Evolutionary conservation across 2,329 filamentous ascomycete genomes (phyloP), one percentile per base, ranked within the genome.

Genomic region (Dothidotthia symphoricarpi): DNA sequence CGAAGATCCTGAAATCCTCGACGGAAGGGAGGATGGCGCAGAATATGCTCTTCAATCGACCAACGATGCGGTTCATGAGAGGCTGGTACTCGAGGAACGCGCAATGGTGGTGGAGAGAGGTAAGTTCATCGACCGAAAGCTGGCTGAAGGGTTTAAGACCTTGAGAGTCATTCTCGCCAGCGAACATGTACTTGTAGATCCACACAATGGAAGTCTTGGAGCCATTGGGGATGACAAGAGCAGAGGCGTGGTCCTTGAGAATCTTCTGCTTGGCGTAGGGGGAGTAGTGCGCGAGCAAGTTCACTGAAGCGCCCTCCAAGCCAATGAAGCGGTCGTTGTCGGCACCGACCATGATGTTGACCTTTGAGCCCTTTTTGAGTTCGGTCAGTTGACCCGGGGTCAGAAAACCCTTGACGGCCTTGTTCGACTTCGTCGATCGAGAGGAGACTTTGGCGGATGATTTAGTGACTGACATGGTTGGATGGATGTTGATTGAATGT

Each of bases 101-200:
- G 16, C 38, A 38, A 24, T 57, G 52, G 13, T 34, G 28, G 25
- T 48, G 53, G 14, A 56, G 30, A 8, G 30, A n/a, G 27, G 50
- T 27, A 7, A 59, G 46, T 9, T 44, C 25, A 10, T 41, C 22
- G 3, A 49, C 29, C 11, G 15, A 24, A 7, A 56, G 36, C n/a
- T 31, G 29, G 3, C 45, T 39, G 28, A 59, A 46, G 16, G 43
- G 39, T 2, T 29, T 3, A 4, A 15, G 15, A 14, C 33, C 40
- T 3, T 27, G 6, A 2, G 37, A 27, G 24, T 52, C 49, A 3
- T 33, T 36, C 31, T 53, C 48, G 14, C 49, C 49, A n/a, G 45
- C 41, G 1, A 49, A 44, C 51, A 57, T 55, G 36, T 49, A 56
- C 22, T 41, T 47, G 39, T 57, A 59, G 28, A 59, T 53, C 47